Conservation (phyloP, 2,329 filamentous ascomycete genomes). For the Clonostachys solani region DNA sequence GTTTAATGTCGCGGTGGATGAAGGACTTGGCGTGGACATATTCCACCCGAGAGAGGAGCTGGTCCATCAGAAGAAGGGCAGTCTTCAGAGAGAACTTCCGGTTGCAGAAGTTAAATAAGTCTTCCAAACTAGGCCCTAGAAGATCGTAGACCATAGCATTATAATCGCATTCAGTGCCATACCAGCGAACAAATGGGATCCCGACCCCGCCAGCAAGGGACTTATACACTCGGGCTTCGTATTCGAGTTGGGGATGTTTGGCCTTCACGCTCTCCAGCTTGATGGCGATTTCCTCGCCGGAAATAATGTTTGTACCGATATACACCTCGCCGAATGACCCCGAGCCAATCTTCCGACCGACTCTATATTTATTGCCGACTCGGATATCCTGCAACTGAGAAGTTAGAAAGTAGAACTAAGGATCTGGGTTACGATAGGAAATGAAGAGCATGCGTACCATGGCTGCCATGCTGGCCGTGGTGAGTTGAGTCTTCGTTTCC, state of each 20-base stretch:
- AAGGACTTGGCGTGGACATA: slow-evolving; percentile 99
- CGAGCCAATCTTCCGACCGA: slow-evolving; percentile 97
- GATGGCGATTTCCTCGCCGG: slow-evolving; percentile 98
- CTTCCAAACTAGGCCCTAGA: slow-evolving; percentile 90
- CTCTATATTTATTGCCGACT: slow-evolving; percentile 99
- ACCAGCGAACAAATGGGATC: slow-evolving; percentile 99
- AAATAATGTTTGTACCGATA: slow-evolving; percentile 98
- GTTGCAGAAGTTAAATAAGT: slow-evolving; percentile 99
- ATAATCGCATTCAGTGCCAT: slow-evolving; percentile 99
- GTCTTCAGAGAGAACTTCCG: slow-evolving; percentile 99
- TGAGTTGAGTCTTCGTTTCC: no score
- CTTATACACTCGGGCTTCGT: slow-evolving; percentile 92
- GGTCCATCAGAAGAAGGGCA: slow-evolving; percentile 90
- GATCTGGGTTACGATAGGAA: not conserved
- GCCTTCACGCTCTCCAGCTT: slow-evolving; percentile 99
- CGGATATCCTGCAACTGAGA: slow-evolving; percentile 72
- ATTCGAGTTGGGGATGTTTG: slow-evolving; percentile 98
- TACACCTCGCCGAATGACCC: slow-evolving; percentile 99
- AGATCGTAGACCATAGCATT: slow-evolving; percentile 99
- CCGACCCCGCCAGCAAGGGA: slow-evolving; percentile 92
- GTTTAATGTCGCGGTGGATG: slow-evolving; percentile 99
- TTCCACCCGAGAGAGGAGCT: slow-evolving; percentile 98
- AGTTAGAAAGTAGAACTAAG: slow-evolving; percentile 1
- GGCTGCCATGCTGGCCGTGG: not conserved
- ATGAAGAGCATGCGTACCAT: slow-evolving; percentile 2